Base-by-base conservation (phyloP, 2,329 filamentous ascomycete genomes). In the Blumeriella jaapii region DNA sequence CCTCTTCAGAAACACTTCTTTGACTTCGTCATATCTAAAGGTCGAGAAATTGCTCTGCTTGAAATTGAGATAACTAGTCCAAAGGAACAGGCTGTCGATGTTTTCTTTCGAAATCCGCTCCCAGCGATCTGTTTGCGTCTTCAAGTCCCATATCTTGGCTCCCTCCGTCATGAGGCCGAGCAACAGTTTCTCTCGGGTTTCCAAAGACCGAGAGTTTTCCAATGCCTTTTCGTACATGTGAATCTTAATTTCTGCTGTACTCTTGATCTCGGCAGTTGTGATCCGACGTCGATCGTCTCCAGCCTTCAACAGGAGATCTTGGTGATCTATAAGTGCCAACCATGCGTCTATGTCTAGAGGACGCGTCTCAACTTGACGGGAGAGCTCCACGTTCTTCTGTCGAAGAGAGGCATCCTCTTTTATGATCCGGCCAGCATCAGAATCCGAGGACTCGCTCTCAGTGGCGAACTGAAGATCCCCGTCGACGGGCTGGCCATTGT, bases 201-300 rank as follows among this genome's bases (percentile, higher is more conserved):
- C 31, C 12, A 53, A 28, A 23, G 61, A 58, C 1, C 55, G 54
- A 5, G 72, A 64, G 29, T 78, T 70, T 8, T 64, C 60, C 6
- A 94, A 56, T 0, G 87, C 87, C 41, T 84, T 77, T 45, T 89
- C 75, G 41, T 87, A 82, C 41, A 93, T 73, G 2, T 79, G 75
- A 2, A 93, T 61, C 46, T 84, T 89, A 36, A 94, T 74, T 44
- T 91, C 80, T 3, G 84, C 77, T 36, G 83, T 72, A 42, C 79
- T 79, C 42, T 68, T 69, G 32, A 64, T 62, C 51, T 91, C 81
- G 3, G 76, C 71, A 17, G 63, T 61, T 0, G 73, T 76, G 15
- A 65, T 61, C 24, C 58, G 63, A 26, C 53, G 65, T 51, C 61
- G 62, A 41, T 58, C 59, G 14, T 65, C 59, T 16, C 64, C 63